Base-by-base conservation (phyloP, 164 flowering plant genomes). In the Liriodendron chinense region DNA sequence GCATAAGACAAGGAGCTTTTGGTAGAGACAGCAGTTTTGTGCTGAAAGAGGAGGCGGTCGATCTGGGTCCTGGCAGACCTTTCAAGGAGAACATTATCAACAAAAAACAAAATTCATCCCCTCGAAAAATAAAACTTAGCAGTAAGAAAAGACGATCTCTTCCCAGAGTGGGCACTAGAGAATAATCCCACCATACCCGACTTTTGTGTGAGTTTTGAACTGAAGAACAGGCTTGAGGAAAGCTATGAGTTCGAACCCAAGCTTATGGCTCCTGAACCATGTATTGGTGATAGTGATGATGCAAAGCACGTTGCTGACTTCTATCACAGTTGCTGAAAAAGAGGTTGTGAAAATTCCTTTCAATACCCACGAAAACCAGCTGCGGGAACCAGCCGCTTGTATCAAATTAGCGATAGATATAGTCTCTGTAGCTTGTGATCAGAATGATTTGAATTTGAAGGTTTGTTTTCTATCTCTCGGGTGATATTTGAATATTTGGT, bases 51-150 rank as follows among this genome's bases (percentile, higher is more conserved):
- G 43, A 34, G 43, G n/a, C 76, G 72, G 82, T 25, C 1, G 16
- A 65, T 53, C 10, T 23, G n/a, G 14, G 79, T 14, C 78, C 80
- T 66, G 79, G 50, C 72, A 81, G 75, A 76, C 72, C 71, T 65
- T 72, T 50, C 8, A 81, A 75, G 59, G 78, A 74, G 24, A 78
- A 75, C 10, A 48, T 23, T 48, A 56, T 63, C 2, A 68, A 63
- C 70, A 62, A 64, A 47, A 79, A 75, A 72, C 86, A 84, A 59
- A 74, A 77, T 62, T 65, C 69, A 26, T 74, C 73, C 18, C 25
- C 71, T 20, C 79, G 78, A 77, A 82, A 65, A 24, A 72, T 72
- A 47, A 85, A 74, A 80, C 78, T 85, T 68, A 73, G 72, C 62
- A 49, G 70, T 65, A 83, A 75, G 73, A 84, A 72, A 68, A 70